A percentile compares a stretch with the other conserved stretches of the same genome.
Conservation (phyloP, 208 protist genomes). For the Herpetomonas samuelpessoai region DNA sequence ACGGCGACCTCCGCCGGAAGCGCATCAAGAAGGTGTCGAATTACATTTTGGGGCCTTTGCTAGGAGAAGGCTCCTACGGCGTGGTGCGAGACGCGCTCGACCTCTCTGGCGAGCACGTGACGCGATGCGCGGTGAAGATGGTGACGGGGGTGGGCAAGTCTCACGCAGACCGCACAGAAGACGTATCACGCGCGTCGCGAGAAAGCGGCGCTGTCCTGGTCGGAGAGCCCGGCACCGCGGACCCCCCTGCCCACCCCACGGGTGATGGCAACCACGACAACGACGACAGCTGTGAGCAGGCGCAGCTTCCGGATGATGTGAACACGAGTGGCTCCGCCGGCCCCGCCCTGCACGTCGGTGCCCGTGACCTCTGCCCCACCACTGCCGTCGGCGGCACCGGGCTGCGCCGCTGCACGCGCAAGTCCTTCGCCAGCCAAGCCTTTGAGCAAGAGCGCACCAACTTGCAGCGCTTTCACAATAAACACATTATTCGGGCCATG, state of each 20-base stretch:
- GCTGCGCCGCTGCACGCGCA: conserved; percentile 9
- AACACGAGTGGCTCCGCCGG: no score
- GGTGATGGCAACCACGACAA: no score
- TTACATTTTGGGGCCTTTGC: conserved; percentile 78
- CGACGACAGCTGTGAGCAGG: no score
- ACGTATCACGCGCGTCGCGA: no score
- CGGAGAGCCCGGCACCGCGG: no score
- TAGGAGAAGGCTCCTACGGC: conserved; percentile 75
- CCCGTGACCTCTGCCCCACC: no score
- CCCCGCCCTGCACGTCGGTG: no score
- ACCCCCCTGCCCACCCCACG: no score
- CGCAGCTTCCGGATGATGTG: no score
- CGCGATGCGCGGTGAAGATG: conserved; percentile 60
- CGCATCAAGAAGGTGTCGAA: conserved; percentile 78
- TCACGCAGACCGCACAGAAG: no score
- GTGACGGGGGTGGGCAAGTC: conserved; percentile 7
- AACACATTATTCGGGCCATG: conserved; percentile 64
- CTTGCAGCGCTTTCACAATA: conserved; percentile 80
- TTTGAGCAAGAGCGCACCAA: conserved; percentile 59
- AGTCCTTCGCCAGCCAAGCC: conserved; percentile 12
- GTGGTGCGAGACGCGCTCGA: conserved; percentile 79
- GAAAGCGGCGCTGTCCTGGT: no score
- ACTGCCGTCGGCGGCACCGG: no score
- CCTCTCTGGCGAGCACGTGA: conserved; percentile 41
- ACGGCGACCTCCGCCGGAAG: conserved; percentile 51